Conservation (phyloP, 2,329 filamentous ascomycete species). For the Orbilia oligospora region DNA sequence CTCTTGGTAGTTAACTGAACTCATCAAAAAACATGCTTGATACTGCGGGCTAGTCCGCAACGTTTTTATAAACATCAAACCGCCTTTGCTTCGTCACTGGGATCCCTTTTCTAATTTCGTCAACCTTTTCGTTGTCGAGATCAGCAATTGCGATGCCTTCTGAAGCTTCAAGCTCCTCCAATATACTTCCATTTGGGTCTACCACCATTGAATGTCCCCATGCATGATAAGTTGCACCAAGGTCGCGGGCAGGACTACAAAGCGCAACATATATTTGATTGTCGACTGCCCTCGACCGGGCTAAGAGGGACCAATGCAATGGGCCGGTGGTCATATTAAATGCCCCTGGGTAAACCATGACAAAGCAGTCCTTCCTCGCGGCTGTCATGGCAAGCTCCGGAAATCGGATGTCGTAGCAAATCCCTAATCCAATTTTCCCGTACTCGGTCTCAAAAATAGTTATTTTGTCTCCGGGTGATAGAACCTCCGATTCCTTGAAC, state of each 20-base stretch:
- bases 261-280: constrained; percentile 95
- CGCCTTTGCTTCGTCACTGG: constrained; percentile 86
- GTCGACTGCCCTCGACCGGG: constrained; percentile 86
- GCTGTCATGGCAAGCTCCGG: constrained; percentile 93
- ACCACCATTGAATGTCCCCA: constrained; percentile 92
- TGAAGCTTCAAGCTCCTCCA: constrained; percentile 86
- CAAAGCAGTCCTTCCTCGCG: constrained; percentile 86
- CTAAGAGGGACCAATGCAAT: constrained; percentile 90
- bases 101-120: constrained; percentile 83
- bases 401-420: constrained; percentile 98
- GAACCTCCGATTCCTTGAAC: constrained; percentile 90
- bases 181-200: constrained; percentile 87
- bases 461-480: constrained; percentile 85
- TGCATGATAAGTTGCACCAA: constrained; percentile 83
- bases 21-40: too few relatives aligned
- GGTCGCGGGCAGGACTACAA: constrained; percentile 89
- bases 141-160: constrained; percentile 79
- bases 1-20: too few relatives aligned
- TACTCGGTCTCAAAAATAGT: constrained; percentile 91
- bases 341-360: constrained; percentile 92
- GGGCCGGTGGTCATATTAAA: constrained; percentile 96
- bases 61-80: constrained; percentile 96
- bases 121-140: constrained; percentile 77
- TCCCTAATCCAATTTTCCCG: constrained; percentile 87
- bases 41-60: constrained; percentile 70